Evolutionary conservation across 75 land plant genomes (phyloP).

Genomic region (Cunninghamia lanceolata): DNA sequence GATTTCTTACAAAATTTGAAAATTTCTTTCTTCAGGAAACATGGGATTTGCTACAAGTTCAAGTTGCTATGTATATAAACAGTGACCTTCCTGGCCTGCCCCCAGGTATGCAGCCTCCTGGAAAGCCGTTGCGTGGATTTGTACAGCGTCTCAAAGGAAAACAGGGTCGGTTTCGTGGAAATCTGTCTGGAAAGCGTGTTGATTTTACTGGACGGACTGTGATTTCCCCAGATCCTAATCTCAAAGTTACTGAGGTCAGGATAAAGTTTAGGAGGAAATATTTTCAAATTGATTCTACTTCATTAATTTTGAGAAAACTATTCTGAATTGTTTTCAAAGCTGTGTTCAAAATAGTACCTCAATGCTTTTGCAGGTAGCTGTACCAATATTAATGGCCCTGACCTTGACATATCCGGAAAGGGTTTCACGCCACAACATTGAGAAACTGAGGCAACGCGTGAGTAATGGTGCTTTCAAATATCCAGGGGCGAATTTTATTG

Average conservation of each 20-base stretch:
- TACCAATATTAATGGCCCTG: constrained; percentile 87
- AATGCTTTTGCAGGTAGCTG: constrained; percentile 51
- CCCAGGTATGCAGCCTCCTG: constrained; percentile 25
- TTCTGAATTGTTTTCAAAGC: background rate
- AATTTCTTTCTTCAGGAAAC: background rate
- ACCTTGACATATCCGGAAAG: constrained; percentile 90
- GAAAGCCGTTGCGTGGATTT: constrained; percentile 73
- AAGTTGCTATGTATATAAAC: constrained; percentile 82
- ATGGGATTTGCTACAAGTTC: constrained; percentile 82
- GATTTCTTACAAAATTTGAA: background rate
- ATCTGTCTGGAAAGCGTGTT: constrained; percentile 96
- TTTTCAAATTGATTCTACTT: background rate
- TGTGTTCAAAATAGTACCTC: constrained; percentile 12
- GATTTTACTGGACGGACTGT: constrained; percentile 98
- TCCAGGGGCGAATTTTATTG: constrained; percentile 88
- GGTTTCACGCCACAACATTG: constrained; percentile 81
- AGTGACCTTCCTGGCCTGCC: constrained; percentile 82
- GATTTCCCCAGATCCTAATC: constrained; percentile 98
- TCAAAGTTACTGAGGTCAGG: constrained; percentile 84
- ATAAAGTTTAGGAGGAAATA: constrained; percentile 17
- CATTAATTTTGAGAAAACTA: background rate
- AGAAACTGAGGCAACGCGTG: constrained; percentile 76
- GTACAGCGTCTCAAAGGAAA: constrained; percentile 97
- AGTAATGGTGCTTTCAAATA: constrained; percentile 78
- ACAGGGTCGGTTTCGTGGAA: constrained; percentile 96